Conservation (phyloP, 148 eudicot genomes). For the Amaranthus cruentus region DNA sequence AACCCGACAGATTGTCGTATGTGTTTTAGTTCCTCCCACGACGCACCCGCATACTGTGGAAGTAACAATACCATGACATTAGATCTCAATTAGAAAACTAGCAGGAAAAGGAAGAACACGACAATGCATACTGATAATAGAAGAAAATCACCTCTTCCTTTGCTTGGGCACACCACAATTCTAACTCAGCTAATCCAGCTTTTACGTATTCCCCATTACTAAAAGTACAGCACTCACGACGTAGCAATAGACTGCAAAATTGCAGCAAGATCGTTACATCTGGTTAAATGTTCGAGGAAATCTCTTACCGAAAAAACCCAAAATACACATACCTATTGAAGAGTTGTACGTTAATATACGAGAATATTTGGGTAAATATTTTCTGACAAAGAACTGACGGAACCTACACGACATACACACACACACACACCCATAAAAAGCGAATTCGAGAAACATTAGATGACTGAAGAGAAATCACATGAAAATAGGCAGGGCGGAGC, state of each 20-base stretch:
- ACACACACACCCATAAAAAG: not conserved
- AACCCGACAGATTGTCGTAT: conserved; percentile 98
- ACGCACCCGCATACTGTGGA: conserved; percentile 82
- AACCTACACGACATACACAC: conserved; percentile 43
- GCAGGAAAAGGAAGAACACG: not conserved
- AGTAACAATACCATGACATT: conserved; percentile 13
- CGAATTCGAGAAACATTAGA: not conserved
- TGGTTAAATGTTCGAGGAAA: conserved; percentile 7
- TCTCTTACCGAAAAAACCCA: not conserved
- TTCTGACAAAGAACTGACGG: conserved; percentile 90
- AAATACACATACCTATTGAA: conserved; percentile 63
- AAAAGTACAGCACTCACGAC: conserved; percentile 97
- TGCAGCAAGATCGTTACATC: conserved; percentile 9
- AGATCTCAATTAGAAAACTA: conserved; percentile 16
- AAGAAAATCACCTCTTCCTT: conserved; percentile 70
- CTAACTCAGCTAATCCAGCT: conserved; percentile 91
- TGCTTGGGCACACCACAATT: conserved; percentile 92
- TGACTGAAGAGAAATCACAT: not conserved
- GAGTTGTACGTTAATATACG: conserved; percentile 84
- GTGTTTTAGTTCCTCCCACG: conserved; percentile 99
- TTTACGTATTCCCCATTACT: conserved; percentile 98
- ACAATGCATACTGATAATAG: conserved; percentile 2
- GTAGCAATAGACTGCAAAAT: conserved; percentile 69
- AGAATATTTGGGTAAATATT: conserved; percentile 83
- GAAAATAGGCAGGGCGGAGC: not conserved